Base-by-base conservation (phyloP, 352 stramenopile species). In the Phytophthora cajani region DNA sequence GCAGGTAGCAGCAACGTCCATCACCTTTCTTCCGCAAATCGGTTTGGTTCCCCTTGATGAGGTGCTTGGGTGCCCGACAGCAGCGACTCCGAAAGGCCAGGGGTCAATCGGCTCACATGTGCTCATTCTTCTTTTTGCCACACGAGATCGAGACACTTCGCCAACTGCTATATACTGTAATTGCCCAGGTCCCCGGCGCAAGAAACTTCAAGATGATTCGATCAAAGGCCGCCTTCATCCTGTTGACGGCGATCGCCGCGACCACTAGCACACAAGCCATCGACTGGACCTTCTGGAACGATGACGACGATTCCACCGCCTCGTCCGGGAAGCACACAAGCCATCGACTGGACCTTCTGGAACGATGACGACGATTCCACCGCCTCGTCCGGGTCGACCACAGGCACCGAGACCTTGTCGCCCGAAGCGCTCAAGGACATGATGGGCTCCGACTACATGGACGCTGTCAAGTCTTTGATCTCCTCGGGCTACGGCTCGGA, bases 311-410 rank as follows among this genome's bases (percentile, higher is more conserved):
- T 52, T 64, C 66, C 36, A 62, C 50, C 14, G 21, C 55, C 5
- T 25, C 59, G n/a, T 54, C 58, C 16, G 42, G n/a, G 14, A n/a
- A 52, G 50, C 5, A 75, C 67, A 64, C 67, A 71, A 60, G 72
- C 62, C n/a, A 56, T 76, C 55, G 67, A 76, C 36, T 79, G 67
- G 72, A 75, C 53, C 1, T 79, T 79, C 64, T 79, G 67, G 67
- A 72, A 75, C 42, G 49, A 75, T 54, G 71, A 75, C 36, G 49
- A 72, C 23, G 62, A 75, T 52, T 64, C 66, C 36, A 62, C 50
- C 14, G 21, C 55, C 5, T 25, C 59, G n/a, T 54, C 58, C 16
- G 42, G n/a, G 14, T 62, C 67, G 5, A 54, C 10, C 19, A 44
- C 40, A 12, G 30, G 32, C 1, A 52, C 25, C 3, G 60, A 65